A percentile compares a stretch with the other conserved stretches of the same genome.
phyloP scores from a whole-genome alignment of 768 basidiomycete species.

The Mycena belliarum region DNA sequence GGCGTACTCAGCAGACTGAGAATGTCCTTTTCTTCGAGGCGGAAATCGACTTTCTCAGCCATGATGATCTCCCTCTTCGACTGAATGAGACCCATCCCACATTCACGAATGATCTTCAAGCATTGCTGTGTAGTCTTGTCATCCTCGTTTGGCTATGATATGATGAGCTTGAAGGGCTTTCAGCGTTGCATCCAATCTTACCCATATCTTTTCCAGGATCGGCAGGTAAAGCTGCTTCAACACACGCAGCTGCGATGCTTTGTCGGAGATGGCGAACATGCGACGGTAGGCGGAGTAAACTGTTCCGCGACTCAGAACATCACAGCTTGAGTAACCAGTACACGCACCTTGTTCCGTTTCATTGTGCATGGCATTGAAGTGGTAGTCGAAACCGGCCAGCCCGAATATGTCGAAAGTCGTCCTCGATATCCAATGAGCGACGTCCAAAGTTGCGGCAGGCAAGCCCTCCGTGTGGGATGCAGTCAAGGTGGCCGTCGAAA shows the following conservation, averaged over 20 bases:
- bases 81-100: slow-evolving; percentile 45
- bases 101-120: slow-evolving; percentile 38
- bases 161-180: background rate
- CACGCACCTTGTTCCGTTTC: slow-evolving; percentile 40
- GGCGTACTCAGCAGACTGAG: slow-evolving; percentile 49
- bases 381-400: slow-evolving; percentile 54
- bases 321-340: background rate
- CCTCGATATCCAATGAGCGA: slow-evolving; percentile 60
- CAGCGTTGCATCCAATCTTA: slow-evolving; percentile 26
- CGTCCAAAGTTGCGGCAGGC: slow-evolving; percentile 39
- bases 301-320: background rate
- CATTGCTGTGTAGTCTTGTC: slow-evolving; percentile 39
- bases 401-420: slow-evolving; percentile 68
- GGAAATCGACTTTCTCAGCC: slow-evolving; percentile 33
- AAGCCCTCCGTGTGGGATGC: background rate
- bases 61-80: slow-evolving; percentile 40
- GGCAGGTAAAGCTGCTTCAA: slow-evolving; percentile 51
- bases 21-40: slow-evolving; percentile 44
- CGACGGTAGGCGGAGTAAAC: slow-evolving; percentile 30
- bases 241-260: slow-evolving; percentile 39
- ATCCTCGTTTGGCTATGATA: slow-evolving; percentile 43
- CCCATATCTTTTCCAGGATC: slow-evolving; percentile 44
- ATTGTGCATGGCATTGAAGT: slow-evolving; percentile 49
- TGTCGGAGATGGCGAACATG: slow-evolving; percentile 51
- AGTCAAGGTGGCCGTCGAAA: slow-evolving; percentile 21